phyloP scores from a whole-genome alignment of 2,329 filamentous ascomycete species.

The Fusarium napiforme region DNA sequence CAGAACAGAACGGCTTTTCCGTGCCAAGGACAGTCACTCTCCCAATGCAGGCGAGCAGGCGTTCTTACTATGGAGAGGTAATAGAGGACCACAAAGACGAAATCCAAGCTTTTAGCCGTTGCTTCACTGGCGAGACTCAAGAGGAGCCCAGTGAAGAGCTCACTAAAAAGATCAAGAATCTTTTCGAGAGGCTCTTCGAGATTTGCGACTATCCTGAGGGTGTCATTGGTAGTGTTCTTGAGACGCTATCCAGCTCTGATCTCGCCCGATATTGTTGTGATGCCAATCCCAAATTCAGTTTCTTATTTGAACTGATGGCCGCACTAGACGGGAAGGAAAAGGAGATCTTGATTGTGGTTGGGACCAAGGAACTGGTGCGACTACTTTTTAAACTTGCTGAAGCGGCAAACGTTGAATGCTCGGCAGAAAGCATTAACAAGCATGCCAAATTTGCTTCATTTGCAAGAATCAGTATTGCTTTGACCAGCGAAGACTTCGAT shows the following conservation, averaged over 20 bases:
- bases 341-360: constrained; percentile 65
- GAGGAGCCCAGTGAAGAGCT: constrained; percentile 53
- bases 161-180: constrained; percentile 59
- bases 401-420: constrained; percentile 51
- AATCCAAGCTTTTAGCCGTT: constrained; percentile 58
- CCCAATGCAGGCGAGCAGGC: constrained; percentile 64
- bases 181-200: constrained; percentile 63
- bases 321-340: constrained; percentile 56
- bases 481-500: constrained; percentile 53
- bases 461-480: constrained; percentile 56
- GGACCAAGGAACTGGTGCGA: constrained; percentile 60
- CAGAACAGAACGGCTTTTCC: constrained; percentile 6
- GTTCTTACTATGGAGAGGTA: constrained; percentile 63
- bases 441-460: constrained; percentile 47
- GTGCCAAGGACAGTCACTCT: constrained; percentile 65
- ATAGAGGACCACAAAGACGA: constrained; percentile 57
- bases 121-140: constrained; percentile 55
- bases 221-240: constrained; percentile 56
- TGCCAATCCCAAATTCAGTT: constrained; percentile 70
- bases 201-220: constrained; percentile 69
- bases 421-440: constrained; percentile 48
- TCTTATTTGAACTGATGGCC: constrained; percentile 62
- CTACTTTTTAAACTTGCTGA: constrained; percentile 63
- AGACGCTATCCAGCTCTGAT: constrained; percentile 52
- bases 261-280: constrained; percentile 64